These are phyloP conservation scores for Fusarium irregulare DNA, from an alignment of 2,329 filamentous ascomycete genomes.

Conservation along the genomic window DNA sequence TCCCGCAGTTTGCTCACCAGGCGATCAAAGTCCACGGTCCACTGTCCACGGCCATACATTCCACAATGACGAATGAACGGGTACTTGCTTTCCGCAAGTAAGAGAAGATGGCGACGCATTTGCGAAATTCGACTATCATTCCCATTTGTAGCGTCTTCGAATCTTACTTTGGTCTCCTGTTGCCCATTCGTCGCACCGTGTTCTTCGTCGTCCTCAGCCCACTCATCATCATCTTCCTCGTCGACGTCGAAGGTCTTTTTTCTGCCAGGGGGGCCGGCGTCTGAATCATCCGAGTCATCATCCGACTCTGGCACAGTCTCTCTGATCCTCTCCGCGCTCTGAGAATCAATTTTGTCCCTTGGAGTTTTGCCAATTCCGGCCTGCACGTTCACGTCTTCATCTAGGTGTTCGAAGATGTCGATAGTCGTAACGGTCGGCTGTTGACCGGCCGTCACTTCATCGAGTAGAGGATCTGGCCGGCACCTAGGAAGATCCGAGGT, in stretches of 20 bases:
- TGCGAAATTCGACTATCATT: constrained; percentile 64
- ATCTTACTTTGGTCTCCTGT: constrained; percentile 60
- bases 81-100: constrained; percentile 76
- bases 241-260: constrained; percentile 38
- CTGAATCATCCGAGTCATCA: constrained; percentile 52
- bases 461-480: constrained; percentile 63
- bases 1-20: constrained; percentile 78
- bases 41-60: constrained; percentile 73
- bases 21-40: constrained; percentile 84
- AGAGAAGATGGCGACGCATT: constrained; percentile 77
- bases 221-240: constrained; percentile 52
- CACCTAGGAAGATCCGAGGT: constrained; percentile 77
- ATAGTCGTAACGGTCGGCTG: constrained; percentile 61
- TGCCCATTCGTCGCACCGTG: constrained; percentile 49
- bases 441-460: constrained; percentile 47
- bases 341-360: constrained; percentile 59
- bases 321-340: constrained; percentile 62
- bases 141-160: constrained; percentile 59
- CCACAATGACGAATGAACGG: constrained; percentile 77
- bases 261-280: constrained; percentile 44
- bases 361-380: constrained; percentile 68
- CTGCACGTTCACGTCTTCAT: constrained; percentile 64
- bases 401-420: constrained; percentile 67
- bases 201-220: constrained; percentile 50
- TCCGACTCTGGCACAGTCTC: constrained; percentile 51